phyloP scores from a whole-genome alignment of 208 protist species.

The Leishmania amazonensis region DNA sequence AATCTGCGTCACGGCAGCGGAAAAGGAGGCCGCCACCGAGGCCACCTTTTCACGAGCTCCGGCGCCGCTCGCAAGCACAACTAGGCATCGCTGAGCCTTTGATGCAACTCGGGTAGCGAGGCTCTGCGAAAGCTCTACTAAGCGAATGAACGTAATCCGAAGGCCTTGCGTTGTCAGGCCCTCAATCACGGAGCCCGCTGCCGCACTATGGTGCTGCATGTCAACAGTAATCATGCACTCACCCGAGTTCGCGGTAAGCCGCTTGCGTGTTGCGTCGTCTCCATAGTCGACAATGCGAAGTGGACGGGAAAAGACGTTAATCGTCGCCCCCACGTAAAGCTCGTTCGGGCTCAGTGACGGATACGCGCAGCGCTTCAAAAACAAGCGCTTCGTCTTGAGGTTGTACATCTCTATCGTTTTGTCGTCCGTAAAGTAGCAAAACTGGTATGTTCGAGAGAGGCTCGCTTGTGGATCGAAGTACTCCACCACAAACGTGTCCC shows the following conservation, averaged over 20 bases:
- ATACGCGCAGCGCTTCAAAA: constrained; percentile 93
- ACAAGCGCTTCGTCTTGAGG: constrained; percentile 89
- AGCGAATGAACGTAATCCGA: constrained; percentile 69
- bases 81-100: constrained; percentile 48
- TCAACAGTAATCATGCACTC: constrained; percentile 74
- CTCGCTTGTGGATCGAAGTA: constrained; percentile 92
- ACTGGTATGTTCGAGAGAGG: constrained; percentile 85
- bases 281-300: constrained; percentile 93
- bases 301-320: constrained; percentile 93
- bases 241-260: constrained; percentile 58
- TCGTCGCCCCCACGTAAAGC: constrained; percentile 91
- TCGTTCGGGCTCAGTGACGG: constrained; percentile 77
- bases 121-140: constrained; percentile 65
- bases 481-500: constrained; percentile 86
- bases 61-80: constrained; percentile 61
- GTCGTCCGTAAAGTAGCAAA: constrained; percentile 91
- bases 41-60: constrained; percentile 59
- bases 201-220: constrained; percentile 29
- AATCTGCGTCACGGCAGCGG: constrained; percentile 44
- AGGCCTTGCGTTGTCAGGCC: constrained; percentile 56
- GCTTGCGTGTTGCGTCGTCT: constrained; percentile 83
- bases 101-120: constrained; percentile 36
- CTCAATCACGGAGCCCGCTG: constrained; percentile 55
- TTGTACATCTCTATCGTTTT: constrained; percentile 96
- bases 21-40: constrained; percentile 32